These are phyloP conservation scores for Penicillium desertorum DNA, from an alignment of 495 filamentous ascomycete genomes.

Conservation along the genomic window DNA sequence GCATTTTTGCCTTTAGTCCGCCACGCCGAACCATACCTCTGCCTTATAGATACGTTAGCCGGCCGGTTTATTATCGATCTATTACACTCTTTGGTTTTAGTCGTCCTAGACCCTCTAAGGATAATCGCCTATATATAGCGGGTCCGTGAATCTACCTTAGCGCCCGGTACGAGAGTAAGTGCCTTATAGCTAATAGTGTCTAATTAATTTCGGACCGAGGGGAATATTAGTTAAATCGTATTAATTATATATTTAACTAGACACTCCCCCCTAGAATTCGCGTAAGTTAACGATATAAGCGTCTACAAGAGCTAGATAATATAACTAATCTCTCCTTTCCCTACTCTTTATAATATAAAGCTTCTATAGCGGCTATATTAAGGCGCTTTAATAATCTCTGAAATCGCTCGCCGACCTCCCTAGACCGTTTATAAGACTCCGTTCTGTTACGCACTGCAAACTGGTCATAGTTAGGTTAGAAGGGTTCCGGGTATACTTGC, in stretches of 20 bases:
- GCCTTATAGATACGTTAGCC: no score
- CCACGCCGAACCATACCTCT: no score
- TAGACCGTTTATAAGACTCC: no score
- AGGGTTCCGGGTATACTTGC: no score
- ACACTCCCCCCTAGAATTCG: not conserved
- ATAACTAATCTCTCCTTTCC: not conserved
- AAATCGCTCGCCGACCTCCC: constrained; percentile 1
- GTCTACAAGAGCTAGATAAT: not conserved
- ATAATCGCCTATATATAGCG: not conserved
- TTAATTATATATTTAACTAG: not conserved
- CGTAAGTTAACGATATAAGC: not conserved
- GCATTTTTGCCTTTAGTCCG: no score
- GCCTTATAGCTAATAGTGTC: not conserved
- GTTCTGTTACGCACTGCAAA: no score
- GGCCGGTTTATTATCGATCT: not conserved
- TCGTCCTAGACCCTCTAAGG: not conserved
- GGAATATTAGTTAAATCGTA: not conserved
- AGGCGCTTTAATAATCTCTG: not conserved
- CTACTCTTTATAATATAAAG: not conserved
- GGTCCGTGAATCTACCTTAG: not conserved
- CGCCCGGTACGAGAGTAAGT: not conserved
- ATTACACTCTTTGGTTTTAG: not conserved
- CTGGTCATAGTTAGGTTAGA: no score
- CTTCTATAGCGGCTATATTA: no score
- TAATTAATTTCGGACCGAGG: not conserved